phyloP scores from a whole-genome alignment of 2,329 filamentous ascomycete species.

The Paraphoma chrysanthemicola region DNA sequence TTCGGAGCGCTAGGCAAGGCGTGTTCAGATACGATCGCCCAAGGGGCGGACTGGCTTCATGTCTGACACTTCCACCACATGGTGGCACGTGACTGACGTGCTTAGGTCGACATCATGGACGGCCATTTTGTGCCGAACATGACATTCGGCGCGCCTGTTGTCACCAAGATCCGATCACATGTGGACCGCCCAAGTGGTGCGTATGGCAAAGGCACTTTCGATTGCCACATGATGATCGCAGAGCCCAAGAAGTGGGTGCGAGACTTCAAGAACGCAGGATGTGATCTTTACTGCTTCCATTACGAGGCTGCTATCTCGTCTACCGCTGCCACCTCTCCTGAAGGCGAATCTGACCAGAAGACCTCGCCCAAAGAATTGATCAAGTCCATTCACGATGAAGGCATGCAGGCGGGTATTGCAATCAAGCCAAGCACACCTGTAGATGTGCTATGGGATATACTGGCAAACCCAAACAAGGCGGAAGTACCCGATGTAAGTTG shows the following conservation, averaged over 20 bases:
- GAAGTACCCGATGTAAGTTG: slow-evolving; percentile 86
- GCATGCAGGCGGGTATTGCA: slow-evolving; percentile 90
- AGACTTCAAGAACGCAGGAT: slow-evolving; percentile 91
- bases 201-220: slow-evolving; percentile 88
- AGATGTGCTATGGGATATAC: slow-evolving; percentile 88
- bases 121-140: slow-evolving; percentile 99
- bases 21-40: slow-evolving; percentile 83
- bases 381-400: slow-evolving; percentile 85
- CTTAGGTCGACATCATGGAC: slow-evolving; percentile 97
- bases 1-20: slow-evolving; percentile 88
- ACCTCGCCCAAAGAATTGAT: slow-evolving; percentile 88
- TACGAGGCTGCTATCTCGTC: slow-evolving; percentile 91
- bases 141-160: slow-evolving; percentile 93
- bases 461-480: slow-evolving; percentile 73
- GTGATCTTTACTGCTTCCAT: slow-evolving; percentile 99
- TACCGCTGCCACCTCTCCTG: slow-evolving; percentile 81
- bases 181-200: slow-evolving; percentile 75
- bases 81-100: slow-evolving; percentile 64
- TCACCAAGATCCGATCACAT: slow-evolving; percentile 88
- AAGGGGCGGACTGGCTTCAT: slow-evolving; percentile 70
- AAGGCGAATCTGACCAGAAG: slow-evolving; percentile 69
- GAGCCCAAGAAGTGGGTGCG: slow-evolving; percentile 99
- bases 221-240: slow-evolving; percentile 99
- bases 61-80: slow-evolving; percentile 17
- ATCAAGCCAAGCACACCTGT: slow-evolving; percentile 93